Conservation (phyloP, 148 eudicot genomes). For the Nepenthes mirabilis region DNA sequence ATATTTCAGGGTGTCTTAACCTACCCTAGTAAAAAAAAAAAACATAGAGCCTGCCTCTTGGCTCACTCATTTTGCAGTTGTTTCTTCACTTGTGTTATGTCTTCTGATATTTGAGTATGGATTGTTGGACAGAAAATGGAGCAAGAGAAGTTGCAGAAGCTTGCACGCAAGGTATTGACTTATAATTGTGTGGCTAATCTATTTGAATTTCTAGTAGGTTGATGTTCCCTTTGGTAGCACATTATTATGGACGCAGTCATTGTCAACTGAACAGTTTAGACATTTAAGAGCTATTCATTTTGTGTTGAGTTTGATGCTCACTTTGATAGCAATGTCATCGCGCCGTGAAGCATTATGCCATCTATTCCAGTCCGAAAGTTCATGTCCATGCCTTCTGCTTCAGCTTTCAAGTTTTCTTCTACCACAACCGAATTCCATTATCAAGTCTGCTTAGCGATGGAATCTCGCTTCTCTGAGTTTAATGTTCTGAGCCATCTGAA, state of each 20-base stretch:
- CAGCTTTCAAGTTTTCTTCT: background rate
- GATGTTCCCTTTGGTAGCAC: background rate
- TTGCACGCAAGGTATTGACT: conserved; percentile 65
- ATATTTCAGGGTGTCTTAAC: too few relatives aligned
- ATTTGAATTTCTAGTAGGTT: background rate
- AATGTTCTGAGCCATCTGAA: too few relatives aligned
- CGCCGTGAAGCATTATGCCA: too few relatives aligned
- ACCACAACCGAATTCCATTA: too few relatives aligned
- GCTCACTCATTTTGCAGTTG: too few relatives aligned
- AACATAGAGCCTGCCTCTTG: too few relatives aligned
- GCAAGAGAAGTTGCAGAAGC: conserved; percentile 89
- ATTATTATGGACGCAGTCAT: background rate
- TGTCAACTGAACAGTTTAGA: background rate
- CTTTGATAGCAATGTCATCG: too few relatives aligned
- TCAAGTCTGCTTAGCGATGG: too few relatives aligned
- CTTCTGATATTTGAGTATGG: background rate
- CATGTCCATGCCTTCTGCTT: background rate
- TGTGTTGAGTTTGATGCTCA: too few relatives aligned
- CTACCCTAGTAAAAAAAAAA: too few relatives aligned
- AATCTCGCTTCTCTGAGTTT: too few relatives aligned
- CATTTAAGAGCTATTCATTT: too few relatives aligned
- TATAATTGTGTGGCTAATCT: background rate
- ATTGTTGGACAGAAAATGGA: conserved; percentile 56
- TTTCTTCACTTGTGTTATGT: background rate
- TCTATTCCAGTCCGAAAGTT: background rate